Evolutionary conservation across 2,329 filamentous ascomycete genomes (phyloP).

Genomic region (Talaromyces piceae): DNA sequence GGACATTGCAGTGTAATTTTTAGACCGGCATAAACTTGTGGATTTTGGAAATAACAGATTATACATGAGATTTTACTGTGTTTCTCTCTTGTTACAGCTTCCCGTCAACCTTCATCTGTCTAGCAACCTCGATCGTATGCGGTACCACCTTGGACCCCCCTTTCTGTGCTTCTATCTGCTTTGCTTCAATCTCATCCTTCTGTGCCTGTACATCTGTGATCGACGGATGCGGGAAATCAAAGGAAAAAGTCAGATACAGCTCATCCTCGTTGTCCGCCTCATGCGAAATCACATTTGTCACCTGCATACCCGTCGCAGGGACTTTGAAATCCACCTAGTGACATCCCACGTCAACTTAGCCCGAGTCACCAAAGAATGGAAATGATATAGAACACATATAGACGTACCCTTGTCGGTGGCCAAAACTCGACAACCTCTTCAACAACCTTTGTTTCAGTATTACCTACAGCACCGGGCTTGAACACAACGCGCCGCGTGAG

Average conservation of each 20-base stretch:
- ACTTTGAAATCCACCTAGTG: conserved; percentile 36
- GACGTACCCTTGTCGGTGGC: conserved; percentile 13
- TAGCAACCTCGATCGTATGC: conserved; percentile 13
- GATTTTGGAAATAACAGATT: too few species aligned
- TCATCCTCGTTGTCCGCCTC: conserved; percentile 26
- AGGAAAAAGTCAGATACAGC: conserved; percentile 41
- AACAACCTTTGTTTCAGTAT: conserved; percentile 18
- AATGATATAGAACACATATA: neutral
- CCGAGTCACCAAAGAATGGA: neutral
- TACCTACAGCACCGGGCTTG: conserved; percentile 16
- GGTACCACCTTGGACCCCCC: conserved; percentile 13
- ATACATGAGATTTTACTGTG: too few species aligned
- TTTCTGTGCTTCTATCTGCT: conserved; percentile 20
- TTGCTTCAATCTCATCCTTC: conserved; percentile 27
- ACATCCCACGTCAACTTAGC: neutral
- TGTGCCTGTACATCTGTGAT: conserved; percentile 16
- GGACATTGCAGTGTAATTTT: conserved; percentile 11
- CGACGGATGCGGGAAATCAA: conserved; percentile 32
- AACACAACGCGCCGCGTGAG: conserved; percentile 35
- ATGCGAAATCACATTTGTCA: conserved; percentile 39
- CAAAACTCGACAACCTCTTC: conserved; percentile 33
- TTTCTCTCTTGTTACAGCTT: too few species aligned
- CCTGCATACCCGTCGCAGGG: conserved; percentile 35
- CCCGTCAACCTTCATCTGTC: conserved; percentile 18
- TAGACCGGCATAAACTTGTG: neutral